phyloP scores from a whole-genome alignment of 2,329 filamentous ascomycete genomes.

The Penicillium polonicum region DNA sequence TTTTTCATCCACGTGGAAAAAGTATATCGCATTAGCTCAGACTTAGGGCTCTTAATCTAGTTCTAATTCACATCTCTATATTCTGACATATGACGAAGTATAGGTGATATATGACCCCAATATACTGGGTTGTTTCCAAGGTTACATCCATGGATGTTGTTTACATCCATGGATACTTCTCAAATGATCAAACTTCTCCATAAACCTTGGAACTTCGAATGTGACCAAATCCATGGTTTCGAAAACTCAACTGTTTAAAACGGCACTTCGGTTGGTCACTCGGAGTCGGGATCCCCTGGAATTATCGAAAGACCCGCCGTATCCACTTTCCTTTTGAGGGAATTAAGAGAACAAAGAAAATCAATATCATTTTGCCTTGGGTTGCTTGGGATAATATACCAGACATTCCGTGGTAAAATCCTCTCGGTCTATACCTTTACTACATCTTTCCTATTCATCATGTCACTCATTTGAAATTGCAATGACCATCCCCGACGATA shows the following conservation, averaged over 20 bases:
- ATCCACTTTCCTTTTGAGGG: conserved; percentile 7
- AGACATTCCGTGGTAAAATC: background rate
- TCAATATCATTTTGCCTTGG: no score
- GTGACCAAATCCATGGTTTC: no score
- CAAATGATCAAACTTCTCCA: background rate
- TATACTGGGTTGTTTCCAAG: no score
- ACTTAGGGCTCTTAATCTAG: background rate
- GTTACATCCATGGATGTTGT: no score
- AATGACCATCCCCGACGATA: conserved; percentile 30
- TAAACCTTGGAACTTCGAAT: background rate
- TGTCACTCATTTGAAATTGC: conserved; percentile 9
- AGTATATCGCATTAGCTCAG: background rate
- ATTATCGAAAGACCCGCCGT: conserved; percentile 14
- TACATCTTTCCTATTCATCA: background rate
- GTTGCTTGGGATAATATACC: no score
- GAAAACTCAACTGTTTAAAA: background rate
- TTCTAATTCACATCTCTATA: background rate
- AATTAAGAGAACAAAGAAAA: background rate
- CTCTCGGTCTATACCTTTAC: background rate
- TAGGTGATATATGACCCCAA: no score
- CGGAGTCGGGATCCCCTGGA: background rate
- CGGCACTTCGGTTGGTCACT: conserved; percentile 8
- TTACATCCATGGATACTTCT: no score
- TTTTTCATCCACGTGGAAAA: background rate
- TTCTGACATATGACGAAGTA: background rate